Evolutionary conservation across 164 flowering plant species (phyloP).

Genomic region (Brasenia schreberi): DNA sequence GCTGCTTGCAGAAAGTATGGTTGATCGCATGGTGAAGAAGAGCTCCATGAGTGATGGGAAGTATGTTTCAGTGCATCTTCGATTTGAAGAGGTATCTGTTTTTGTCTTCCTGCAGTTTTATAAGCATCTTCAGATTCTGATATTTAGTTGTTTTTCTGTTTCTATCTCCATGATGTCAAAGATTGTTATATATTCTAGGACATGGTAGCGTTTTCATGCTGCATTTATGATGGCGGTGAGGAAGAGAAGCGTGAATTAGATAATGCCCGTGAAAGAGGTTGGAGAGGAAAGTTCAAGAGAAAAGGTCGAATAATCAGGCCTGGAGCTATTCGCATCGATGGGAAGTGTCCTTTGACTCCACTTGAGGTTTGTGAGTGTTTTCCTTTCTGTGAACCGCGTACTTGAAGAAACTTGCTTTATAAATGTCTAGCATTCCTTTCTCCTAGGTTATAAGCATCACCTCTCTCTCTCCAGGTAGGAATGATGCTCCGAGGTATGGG

Average conservation of each 20-base stretch:
- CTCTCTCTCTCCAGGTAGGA: slow-evolving; percentile 50
- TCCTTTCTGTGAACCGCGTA: not conserved
- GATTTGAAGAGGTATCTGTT: slow-evolving; percentile 73
- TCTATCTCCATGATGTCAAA: not conserved
- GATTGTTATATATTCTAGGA: slow-evolving; percentile 33
- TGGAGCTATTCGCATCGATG: slow-evolving; percentile 73
- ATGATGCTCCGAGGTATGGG: slow-evolving; percentile 99
- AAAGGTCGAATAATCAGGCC: slow-evolving; percentile 77
- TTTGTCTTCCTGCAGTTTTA: not conserved
- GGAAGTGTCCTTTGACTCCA: slow-evolving; percentile 96
- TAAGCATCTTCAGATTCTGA: not conserved
- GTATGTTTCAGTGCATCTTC: slow-evolving; percentile 91
- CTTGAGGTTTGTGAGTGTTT: slow-evolving; percentile 44
- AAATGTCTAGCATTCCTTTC: too few relatives aligned
- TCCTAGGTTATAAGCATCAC: too few relatives aligned
- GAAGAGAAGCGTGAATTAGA: slow-evolving; percentile 95
- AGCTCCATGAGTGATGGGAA: slow-evolving; percentile 62
- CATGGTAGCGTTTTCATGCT: slow-evolving; percentile 99
- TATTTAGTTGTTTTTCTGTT: too few relatives aligned
- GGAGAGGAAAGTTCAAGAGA: slow-evolving; percentile 86
- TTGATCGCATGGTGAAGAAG: slow-evolving; percentile 64
- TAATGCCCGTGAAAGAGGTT: slow-evolving; percentile 73
- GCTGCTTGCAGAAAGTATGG: slow-evolving; percentile 70
- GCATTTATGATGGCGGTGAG: slow-evolving; percentile 91
- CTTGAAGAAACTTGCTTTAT: too few relatives aligned